Evolutionary conservation across 2,329 filamentous ascomycete genomes (phyloP), one percentile per base, ranked within the genome.

Genomic region (Mycosphaerella arachidis): DNA sequence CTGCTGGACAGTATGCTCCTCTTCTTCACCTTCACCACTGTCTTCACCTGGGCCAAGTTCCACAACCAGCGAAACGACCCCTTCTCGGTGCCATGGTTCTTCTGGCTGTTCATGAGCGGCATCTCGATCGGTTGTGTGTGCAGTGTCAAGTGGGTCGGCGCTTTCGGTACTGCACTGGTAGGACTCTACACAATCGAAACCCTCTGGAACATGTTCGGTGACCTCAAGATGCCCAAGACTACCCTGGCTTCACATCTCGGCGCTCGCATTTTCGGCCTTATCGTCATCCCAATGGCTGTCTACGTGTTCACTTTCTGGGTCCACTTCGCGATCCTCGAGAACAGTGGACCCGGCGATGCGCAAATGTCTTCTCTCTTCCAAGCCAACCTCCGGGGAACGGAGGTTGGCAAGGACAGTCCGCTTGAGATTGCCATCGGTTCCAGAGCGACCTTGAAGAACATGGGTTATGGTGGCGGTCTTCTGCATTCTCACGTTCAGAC

Each of bases 321-420:
- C 56, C 94, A 99, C 78, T 99, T 99, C 76, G 83, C 91, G 63
- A 91, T 99, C 64, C 84, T 99, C 60, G 91, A 95, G 76, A 93
- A 91, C 78, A 93, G 88, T 69, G 94, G 94, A 20, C 94, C 95
- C 7, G 94, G 94, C 57, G 94, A 99, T 79, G 94, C 94, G n/a
- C 94, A 99, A 78, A 99, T 99, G 94, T 97, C 92, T 79, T 99
- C 94, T 29, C 85, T 99, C 54, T 99, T 99, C 84, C 94, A 99
- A 76, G 94, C 95, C 52, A 99, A 99, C 73, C 83, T 99, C 40
- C 88, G 86, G 70, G 94, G 94, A 29, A 97, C 93, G 10, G 90
- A 95, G 66, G 93, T 99, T 63, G 93, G 93, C 72, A 92, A 91
- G 75, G 89, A 96, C 75, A 97, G 92, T 72, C 94, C 95, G 24